Conservation (phyloP, 129 eudicot genomes). For the Chrysanthemum lavandulifolium region DNA sequence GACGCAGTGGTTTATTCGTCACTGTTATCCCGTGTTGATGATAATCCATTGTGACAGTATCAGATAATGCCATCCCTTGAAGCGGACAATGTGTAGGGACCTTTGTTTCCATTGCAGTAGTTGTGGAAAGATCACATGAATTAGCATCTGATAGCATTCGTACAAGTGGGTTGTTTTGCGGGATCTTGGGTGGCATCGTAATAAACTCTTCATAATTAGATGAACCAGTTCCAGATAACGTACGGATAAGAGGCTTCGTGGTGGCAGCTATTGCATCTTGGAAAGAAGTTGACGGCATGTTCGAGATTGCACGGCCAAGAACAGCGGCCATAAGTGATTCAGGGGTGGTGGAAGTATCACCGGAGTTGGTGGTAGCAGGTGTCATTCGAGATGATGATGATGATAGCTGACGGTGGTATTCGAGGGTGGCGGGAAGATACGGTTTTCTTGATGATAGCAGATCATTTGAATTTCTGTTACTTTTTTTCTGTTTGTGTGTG, state of each 20-base stretch:
- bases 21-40: too few species aligned
- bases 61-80: not conserved
- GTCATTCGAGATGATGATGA: constrained; percentile 12
- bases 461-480: not conserved
- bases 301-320: constrained; percentile 14
- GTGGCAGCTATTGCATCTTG: constrained; percentile 5
- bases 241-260: constrained; percentile 14
- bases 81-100: constrained; percentile 9
- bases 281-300: constrained; percentile 17
- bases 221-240: not conserved
- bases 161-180: too few species aligned
- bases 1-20: not conserved
- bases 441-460: not conserved
- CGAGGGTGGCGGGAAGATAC: not conserved
- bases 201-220: too few species aligned
- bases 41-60: too few species aligned
- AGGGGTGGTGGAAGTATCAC: not conserved
- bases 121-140: constrained; percentile 9
- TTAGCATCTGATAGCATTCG: constrained; percentile 11
- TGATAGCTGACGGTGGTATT: constrained; percentile 11
- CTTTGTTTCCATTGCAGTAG: constrained; percentile 2
- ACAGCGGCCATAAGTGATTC: constrained; percentile 20
- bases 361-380: constrained; percentile 1
- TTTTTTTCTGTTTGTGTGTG: not conserved
- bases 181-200: too few species aligned